Base-by-base conservation (phyloP, 148 eudicot genomes). In the Cornus suecica region DNA sequence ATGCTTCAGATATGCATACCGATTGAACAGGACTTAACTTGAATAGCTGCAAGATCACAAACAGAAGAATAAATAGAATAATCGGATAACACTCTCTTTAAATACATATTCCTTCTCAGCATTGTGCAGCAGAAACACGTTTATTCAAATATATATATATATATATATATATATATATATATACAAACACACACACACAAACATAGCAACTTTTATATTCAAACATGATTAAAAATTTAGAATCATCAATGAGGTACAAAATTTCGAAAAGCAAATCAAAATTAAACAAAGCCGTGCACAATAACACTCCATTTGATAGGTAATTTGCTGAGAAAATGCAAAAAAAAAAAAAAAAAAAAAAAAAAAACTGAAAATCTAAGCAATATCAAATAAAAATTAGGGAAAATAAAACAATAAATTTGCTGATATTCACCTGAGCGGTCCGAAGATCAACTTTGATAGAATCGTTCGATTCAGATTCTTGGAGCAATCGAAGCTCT, bases 1-100 rank as follows among this genome's bases (percentile, higher is more conserved):
- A 80, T 54, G 74, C 85, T 73, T 83, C 89, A 18, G 82, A 85
- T 26, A 90, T 81, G 80, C 93, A 93, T 22, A 86, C 54, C 29
- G 89, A 87, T 78, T 81, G 83, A 41, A 78, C 68, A 34, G 87
- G 68, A 70, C 92, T 83, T 48, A 93, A 72, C 81, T 84, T 89
- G 74, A 89, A 86, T 74, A 93, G 70, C 97, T 93, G 87, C 18
- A 71, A 65, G 65, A 64, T 28, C 8, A 48, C 7, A 82, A 26
- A 67, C 64, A 56, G 51, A 70, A 77, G 6, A 25, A 28, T 74
- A 27, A 65, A 70, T 58, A 8, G 51, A 45, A 10, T 1, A 25
- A 48, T 16, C 71, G 31, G 24, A 54, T 8, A 28, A 54, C 64
- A 52, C 24, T 58, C 8, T 22, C 62, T n/a, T 20, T 58, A 3